These are phyloP conservation scores for Pilobolus umbonatus DNA, from an alignment of 192 early-diverging fungal species.

Conservation along the genomic window DNA sequence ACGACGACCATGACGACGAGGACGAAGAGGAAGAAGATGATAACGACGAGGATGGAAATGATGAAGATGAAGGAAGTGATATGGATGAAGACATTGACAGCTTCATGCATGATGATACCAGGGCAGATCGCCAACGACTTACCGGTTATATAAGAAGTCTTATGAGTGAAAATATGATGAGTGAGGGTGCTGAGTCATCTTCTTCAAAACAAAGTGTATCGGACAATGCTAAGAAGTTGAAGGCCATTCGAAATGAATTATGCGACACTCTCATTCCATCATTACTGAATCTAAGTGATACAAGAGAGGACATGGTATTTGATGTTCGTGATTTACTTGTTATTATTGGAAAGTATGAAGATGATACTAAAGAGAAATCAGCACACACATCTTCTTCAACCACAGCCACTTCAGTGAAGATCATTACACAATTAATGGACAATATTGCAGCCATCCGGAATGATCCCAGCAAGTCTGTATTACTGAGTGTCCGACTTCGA, in stretches of 20 bases:
- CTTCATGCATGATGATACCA: too few relatives aligned
- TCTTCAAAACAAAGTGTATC: too few relatives aligned
- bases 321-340: slow-evolving; percentile 61
- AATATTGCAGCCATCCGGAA: background rate
- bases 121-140: too few relatives aligned
- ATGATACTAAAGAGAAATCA: background rate
- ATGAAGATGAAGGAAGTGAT: slow-evolving; percentile 20
- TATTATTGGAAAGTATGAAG: slow-evolving; percentile 46
- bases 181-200: too few relatives aligned
- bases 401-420: background rate
- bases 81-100: slow-evolving; percentile 30
- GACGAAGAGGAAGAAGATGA: slow-evolving; percentile 31
- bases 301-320: slow-evolving; percentile 60
- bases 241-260: slow-evolving; percentile 34
- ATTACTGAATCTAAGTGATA: slow-evolving; percentile 45
- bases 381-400: slow-evolving; percentile 19
- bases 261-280: slow-evolving; percentile 37
- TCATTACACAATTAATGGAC: background rate
- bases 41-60: slow-evolving; percentile 17
- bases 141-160: too few relatives aligned
- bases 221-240: slow-evolving; percentile 1
- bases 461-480: background rate
- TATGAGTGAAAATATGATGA: too few relatives aligned
- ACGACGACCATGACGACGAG: slow-evolving; percentile 25
- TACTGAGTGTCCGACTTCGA: slow-evolving; percentile 33